Evolutionary conservation across 495 filamentous ascomycete species (phyloP).

Genomic region (Xylaria nigripes): DNA sequence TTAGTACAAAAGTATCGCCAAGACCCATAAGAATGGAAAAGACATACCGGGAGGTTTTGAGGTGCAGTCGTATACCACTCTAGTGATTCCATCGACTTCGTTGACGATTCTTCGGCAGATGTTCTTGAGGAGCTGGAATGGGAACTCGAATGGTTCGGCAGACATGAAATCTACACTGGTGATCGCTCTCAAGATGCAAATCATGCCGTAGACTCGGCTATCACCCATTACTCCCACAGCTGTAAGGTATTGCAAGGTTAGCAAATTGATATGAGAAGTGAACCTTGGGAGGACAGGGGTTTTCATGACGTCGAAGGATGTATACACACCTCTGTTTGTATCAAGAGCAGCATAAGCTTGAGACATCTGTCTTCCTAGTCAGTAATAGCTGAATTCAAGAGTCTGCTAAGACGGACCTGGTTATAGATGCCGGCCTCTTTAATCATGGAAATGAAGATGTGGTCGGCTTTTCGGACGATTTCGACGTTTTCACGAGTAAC

Average conservation of each 20-base stretch:
- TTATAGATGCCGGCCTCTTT: constrained; percentile 74
- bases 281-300: neutral
- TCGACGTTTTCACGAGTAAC: constrained; percentile 70
- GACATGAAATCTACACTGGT: constrained; percentile 75
- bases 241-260: neutral
- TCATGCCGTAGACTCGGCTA: constrained; percentile 9
- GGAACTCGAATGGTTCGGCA: constrained; percentile 56
- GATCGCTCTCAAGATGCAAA: constrained; percentile 64
- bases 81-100: constrained; percentile 67
- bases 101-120: constrained; percentile 73
- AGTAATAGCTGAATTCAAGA: neutral
- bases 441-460: constrained; percentile 86
- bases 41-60: constrained; percentile 68
- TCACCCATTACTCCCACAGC: constrained; percentile 57
- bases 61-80: constrained; percentile 52
- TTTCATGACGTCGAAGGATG: neutral
- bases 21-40: neutral
- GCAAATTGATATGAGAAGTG: too few species aligned
- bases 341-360: constrained; percentile 81
- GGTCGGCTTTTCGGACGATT: constrained; percentile 76
- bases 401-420: constrained; percentile 1
- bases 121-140: constrained; percentile 56
- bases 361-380: constrained; percentile 39
- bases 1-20: neutral
- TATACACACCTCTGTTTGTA: constrained; percentile 34